These are phyloP conservation scores for Bertia moriformis DNA, from an alignment of 2,329 filamentous ascomycete genomes.

Conservation along the genomic window DNA sequence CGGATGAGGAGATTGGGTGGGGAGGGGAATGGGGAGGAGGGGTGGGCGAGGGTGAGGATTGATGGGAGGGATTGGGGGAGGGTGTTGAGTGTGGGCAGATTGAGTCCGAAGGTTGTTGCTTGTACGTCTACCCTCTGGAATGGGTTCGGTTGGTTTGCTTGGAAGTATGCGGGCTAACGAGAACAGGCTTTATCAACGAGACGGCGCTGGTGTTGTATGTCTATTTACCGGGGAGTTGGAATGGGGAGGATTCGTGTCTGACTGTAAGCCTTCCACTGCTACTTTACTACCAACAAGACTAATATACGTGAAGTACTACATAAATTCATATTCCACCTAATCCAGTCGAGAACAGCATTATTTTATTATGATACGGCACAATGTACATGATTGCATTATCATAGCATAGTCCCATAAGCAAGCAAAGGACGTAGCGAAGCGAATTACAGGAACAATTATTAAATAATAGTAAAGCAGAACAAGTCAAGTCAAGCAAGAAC, in stretches of 20 bases:
- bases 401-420: too few species aligned
- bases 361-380: too few species aligned
- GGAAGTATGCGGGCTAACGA: slow-evolving; percentile 2
- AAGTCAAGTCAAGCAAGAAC: too few species aligned
- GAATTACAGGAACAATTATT: too few species aligned
- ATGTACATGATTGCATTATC: too few species aligned
- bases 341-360: too few species aligned
- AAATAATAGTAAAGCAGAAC: too few species aligned
- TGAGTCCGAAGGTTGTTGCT: slow-evolving; percentile 52
- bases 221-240: slow-evolving; percentile 30
- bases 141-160: slow-evolving; percentile 6
- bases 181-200: slow-evolving; percentile 32
- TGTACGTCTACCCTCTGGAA: slow-evolving; percentile 26
- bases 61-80: slow-evolving; percentile 7
- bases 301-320: not conserved
- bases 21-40: slow-evolving; percentile 47
- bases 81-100: slow-evolving; percentile 47
- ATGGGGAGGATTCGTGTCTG: slow-evolving; percentile 26
- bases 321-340: not conserved
- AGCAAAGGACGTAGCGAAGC: too few species aligned
- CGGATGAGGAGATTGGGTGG: slow-evolving; percentile 50
- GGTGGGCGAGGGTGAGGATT: slow-evolving; percentile 33
- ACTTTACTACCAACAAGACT: not conserved
- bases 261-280: slow-evolving; percentile 19
- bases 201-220: slow-evolving; percentile 40